Base-by-base conservation (phyloP, 2,329 filamentous ascomycete species). In the Colletotrichum limetticola region DNA sequence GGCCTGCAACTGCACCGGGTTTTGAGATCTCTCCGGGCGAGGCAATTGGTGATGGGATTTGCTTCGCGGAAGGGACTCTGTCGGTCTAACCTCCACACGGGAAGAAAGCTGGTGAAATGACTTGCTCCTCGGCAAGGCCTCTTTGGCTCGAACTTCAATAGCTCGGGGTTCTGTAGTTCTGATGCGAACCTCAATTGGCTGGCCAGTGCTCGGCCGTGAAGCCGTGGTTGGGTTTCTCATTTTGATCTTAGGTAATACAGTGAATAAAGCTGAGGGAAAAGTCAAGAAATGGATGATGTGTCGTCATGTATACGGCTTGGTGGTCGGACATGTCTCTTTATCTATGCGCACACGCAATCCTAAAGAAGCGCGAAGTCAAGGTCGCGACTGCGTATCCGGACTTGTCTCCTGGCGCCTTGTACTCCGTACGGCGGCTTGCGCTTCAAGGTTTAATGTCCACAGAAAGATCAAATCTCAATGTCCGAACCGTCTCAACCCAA, bases 1-100 rank as follows among this genome's bases (percentile, higher is more conserved):
- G 19, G 66, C 71, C 4, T 73, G 71, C 2, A 73, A 49, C 2
- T 73, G 71, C 19, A 73, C 71, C 1, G 71, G 71, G 49, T 73
- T 73, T 22, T 71, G 61, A 4, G 24, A 16, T 19, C 55, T 68
- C 32, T 72, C 70, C 19, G 42, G 6, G 37, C 60, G 71, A 55
- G 55, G 62, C 14, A 55, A 35, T 35, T 42, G 65, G 37, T 53
- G 58, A 22, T 63, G 37, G 4, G 71, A 71, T 56, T 57, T 71
- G 22, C 32, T 66, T 30, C 66, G 52, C 11, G 46, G 65, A 46
- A 52, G 24, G 8, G 62, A 24, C 24, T 49, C 71, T 2, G 66
- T 57, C 46, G 70, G 59, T 28, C 35, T 28, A 8, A 64, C 42
- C n/a, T 49, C 42, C 8, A 22, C 42, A 2, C 32, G 28, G 65